These are phyloP conservation scores for Grigorovia jiainica DNA, from an alignment of 805 yeast genomes.

Conservation along the genomic window DNA sequence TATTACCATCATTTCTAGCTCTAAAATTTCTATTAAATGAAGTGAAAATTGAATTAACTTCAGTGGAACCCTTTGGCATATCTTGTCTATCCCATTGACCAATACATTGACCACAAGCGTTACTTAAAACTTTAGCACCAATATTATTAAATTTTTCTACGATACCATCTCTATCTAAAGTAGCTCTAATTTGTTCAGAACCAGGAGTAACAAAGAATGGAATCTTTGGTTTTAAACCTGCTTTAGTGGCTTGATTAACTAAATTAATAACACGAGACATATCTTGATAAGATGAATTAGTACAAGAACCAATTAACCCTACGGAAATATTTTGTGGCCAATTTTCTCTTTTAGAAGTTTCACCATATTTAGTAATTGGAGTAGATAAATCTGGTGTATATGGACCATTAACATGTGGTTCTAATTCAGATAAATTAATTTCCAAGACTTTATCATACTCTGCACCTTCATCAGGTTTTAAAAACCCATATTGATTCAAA, in stretches of 20 bases:
- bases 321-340: constrained; percentile 88
- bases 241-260: constrained; percentile 75
- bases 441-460: constrained; percentile 90
- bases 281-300: constrained; percentile 96
- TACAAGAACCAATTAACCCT: constrained; percentile 96
- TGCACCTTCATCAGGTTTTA: constrained; percentile 79
- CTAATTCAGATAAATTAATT: constrained; percentile 75
- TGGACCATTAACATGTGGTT: constrained; percentile 96
- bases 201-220: constrained; percentile 97
- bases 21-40: constrained; percentile 97
- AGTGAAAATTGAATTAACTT: constrained; percentile 83
- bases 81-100: constrained; percentile 98
- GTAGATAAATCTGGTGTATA: constrained; percentile 97
- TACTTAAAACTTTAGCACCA: constrained; percentile 90
- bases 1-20: constrained; percentile 97
- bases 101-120: constrained; percentile 99
- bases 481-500: constrained; percentile 43
- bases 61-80: constrained; percentile 51
- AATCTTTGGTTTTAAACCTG: constrained; percentile 81
- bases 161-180: constrained; percentile 91
- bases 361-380: constrained; percentile 74
- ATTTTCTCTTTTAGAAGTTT: constrained; percentile 55
- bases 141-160: constrained; percentile 68
- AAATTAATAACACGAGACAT: constrained; percentile 94
- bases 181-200: constrained; percentile 95